These are phyloP conservation scores for Cladophialophora psammophila DNA, from an alignment of 2,329 filamentous ascomycete genomes.

Conservation along the genomic window DNA sequence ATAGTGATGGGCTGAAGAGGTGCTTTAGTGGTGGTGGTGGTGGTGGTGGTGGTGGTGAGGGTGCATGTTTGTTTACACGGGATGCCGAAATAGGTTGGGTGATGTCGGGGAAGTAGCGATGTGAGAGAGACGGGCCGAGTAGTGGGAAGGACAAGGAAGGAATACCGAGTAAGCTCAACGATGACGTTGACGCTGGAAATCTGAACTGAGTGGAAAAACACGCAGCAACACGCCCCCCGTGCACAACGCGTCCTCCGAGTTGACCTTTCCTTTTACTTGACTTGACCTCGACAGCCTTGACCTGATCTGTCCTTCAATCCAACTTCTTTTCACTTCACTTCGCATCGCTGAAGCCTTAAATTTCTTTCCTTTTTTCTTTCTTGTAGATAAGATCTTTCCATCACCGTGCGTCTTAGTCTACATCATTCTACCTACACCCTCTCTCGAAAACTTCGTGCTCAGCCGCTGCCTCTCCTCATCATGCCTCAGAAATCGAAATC, in stretches of 20 bases:
- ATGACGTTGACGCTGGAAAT: neutral
- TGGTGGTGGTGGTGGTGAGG: no score
- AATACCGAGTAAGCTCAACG: neutral
- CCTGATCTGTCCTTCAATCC: neutral
- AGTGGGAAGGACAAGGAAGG: no score
- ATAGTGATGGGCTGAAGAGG: no score
- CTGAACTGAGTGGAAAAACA: neutral
- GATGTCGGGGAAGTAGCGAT: no score
- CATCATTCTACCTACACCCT: neutral
- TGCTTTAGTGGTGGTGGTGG: no score
- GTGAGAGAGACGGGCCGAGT: no score
- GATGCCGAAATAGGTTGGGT: no score
- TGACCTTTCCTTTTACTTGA: neutral
- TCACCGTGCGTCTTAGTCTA: neutral
- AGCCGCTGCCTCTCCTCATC: constrained; percentile 5
- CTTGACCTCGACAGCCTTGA: neutral
- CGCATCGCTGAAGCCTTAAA: neutral
- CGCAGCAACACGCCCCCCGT: neutral
- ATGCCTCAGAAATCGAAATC: constrained; percentile 36
- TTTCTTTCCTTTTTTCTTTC: neutral
- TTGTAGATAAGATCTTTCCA: neutral
- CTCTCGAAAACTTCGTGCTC: neutral
- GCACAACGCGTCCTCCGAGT: neutral
- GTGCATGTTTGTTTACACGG: neutral
- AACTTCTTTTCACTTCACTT: neutral